These are phyloP conservation scores for Solanum peruvianum DNA, from an alignment of 257 asterid species.

Conservation along the genomic window DNA sequence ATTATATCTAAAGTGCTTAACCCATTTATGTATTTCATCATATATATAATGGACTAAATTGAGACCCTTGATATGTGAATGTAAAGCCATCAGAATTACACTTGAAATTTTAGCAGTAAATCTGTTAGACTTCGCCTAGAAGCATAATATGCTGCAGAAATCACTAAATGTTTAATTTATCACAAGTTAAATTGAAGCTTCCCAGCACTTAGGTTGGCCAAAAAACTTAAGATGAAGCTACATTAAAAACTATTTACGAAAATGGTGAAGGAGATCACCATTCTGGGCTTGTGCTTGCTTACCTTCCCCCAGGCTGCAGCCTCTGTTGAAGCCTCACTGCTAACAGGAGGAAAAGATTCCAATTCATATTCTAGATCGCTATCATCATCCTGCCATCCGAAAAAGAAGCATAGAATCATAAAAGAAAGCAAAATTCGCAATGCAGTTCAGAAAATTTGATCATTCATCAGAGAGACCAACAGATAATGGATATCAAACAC, in stretches of 20 bases:
- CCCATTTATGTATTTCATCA: background rate
- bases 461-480: background rate
- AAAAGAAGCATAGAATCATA: constrained; percentile 1
- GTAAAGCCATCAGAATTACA: background rate
- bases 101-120: background rate
- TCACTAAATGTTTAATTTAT: background rate
- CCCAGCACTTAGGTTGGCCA: background rate
- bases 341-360: constrained; percentile 58
- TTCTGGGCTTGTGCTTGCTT: background rate
- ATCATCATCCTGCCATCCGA: constrained; percentile 58
- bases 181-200: background rate
- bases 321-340: constrained; percentile 63
- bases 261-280: background rate
- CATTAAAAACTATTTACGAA: background rate
- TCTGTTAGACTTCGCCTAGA: background rate
- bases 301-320: constrained; percentile 84
- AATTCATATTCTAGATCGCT: constrained; percentile 73
- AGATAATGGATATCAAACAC: background rate
- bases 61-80: background rate
- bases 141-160: background rate
- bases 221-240: background rate
- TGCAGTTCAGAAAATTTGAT: background rate
- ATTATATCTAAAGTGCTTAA: background rate
- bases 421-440: background rate
- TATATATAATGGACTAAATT: background rate